Percentiles rank a stretch among this genome's conserved stretches.
phyloP scores from a whole-genome alignment of 2,329 filamentous ascomycete genomes.

The Laburnicola sp. region DNA sequence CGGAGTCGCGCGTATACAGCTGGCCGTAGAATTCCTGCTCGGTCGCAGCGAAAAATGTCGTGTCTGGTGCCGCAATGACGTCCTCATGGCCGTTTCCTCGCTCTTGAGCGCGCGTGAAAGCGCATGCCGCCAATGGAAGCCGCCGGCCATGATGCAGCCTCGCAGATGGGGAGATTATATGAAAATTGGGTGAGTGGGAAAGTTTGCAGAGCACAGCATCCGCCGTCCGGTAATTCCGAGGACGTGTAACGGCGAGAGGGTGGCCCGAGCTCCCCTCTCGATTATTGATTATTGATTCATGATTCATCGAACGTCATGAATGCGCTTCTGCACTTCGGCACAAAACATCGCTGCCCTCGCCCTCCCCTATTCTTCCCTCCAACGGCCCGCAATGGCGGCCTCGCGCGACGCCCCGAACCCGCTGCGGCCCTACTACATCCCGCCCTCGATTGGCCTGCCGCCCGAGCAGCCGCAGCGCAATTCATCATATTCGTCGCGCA shows the following conservation, averaged over 20 bases:
- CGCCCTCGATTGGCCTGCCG: conserved; percentile 66
- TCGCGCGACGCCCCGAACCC: conserved; percentile 61
- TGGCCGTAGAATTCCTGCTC: conserved; percentile 20
- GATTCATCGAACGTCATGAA: conserved; percentile 11
- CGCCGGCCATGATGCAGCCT: conserved; percentile 12
- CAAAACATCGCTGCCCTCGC: conserved; percentile 10
- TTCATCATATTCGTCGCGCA: conserved; percentile 28
- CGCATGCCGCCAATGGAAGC: conserved; percentile 5
- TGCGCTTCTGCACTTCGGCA: neutral
- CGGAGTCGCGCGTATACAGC: too few species aligned
- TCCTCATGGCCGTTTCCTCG: neutral
- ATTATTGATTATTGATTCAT: too few species aligned
- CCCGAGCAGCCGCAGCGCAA: conserved; percentile 48
- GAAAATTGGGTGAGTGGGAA: conserved; percentile 14
- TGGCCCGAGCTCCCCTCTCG: too few species aligned
- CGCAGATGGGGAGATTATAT: neutral
- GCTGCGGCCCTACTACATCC: conserved; percentile 71
- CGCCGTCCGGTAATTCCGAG: too few species aligned
- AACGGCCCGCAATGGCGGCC: conserved; percentile 43
- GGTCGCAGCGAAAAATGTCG: conserved; percentile 21
- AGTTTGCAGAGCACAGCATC: neutral
- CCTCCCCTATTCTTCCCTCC: conserved; percentile 6
- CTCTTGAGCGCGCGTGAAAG: conserved; percentile 12
- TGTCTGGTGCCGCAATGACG: conserved; percentile 6
- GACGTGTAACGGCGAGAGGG: too few species aligned